phyloP scores from a whole-genome alignment of 2,329 filamentous ascomycete species.

The Aspergillus sp. region DNA sequence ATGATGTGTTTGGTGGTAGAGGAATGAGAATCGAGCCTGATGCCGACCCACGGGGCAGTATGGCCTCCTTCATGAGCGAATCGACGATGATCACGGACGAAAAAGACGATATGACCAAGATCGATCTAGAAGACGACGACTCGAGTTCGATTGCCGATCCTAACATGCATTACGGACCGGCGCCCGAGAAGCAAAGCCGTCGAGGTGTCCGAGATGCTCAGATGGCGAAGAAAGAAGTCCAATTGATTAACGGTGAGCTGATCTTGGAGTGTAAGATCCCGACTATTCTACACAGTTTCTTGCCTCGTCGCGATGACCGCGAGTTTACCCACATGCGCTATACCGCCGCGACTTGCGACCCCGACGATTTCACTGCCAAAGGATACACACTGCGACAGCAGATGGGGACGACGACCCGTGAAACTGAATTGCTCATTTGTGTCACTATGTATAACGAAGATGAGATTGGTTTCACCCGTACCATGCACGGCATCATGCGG shows the following conservation, averaged over 20 bases:
- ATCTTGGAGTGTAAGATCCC: constrained; percentile 99
- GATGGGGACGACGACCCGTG: constrained; percentile 74
- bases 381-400: constrained; percentile 93
- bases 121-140: constrained; percentile 40
- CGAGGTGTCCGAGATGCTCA: constrained; percentile 82
- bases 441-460: constrained; percentile 99
- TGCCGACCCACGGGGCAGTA: constrained; percentile 52
- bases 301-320: constrained; percentile 84
- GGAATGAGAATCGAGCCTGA: constrained; percentile 41
- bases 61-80: constrained; percentile 59
- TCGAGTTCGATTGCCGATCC: constrained; percentile 54
- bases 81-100: constrained; percentile 56
- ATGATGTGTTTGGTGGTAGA: constrained; percentile 66
- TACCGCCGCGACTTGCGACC: constrained; percentile 96
- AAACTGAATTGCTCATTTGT: constrained; percentile 95
- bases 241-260: constrained; percentile 94
- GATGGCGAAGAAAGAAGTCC: constrained; percentile 89
- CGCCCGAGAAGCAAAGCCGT: constrained; percentile 79
- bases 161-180: constrained; percentile 73
- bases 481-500: constrained; percentile 98
- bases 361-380: constrained; percentile 81
- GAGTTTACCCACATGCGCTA: constrained; percentile 99
- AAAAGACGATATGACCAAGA: constrained; percentile 36
- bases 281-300: constrained; percentile 94
- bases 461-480: constrained; percentile 91